A percentile compares a stretch with the other conserved stretches of the same genome.
Evolutionary conservation across 1,139 yeast species (phyloP).

Genomic region (Williopsis jadinii): DNA sequence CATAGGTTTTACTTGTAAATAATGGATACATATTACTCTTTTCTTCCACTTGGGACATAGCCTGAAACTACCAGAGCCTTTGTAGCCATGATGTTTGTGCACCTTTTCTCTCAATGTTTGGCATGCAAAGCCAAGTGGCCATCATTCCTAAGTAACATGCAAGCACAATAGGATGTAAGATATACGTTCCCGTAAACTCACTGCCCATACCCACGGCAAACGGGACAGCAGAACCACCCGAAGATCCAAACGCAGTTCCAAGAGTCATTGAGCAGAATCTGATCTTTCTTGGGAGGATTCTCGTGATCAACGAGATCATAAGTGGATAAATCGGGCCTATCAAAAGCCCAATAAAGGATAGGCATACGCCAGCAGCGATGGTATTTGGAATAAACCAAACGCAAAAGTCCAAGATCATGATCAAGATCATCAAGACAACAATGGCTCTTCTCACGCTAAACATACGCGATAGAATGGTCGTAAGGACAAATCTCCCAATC

Average conservation of each 20-base stretch:
- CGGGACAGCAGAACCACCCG: conserved; percentile 56
- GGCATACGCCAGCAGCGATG: conserved; percentile 37
- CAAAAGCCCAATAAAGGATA: conserved; percentile 40
- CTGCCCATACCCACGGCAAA: conserved; percentile 48
- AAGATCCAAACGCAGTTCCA: conserved; percentile 52
- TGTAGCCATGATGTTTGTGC: conserved; percentile 15
- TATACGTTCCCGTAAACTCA: conserved; percentile 44
- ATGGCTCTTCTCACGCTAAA: conserved; percentile 47
- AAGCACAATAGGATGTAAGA: conserved; percentile 48
- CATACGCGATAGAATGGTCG: conserved; percentile 26
- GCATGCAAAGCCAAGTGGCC: conserved; percentile 39
- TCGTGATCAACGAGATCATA: conserved; percentile 40
- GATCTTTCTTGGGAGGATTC: conserved; percentile 46
- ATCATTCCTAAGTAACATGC: conserved; percentile 34
- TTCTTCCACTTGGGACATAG: too few species aligned
- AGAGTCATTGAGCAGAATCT: conserved; percentile 48
- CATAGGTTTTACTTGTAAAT: neutral
- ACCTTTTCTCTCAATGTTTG: conserved; percentile 30
- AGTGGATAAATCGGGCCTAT: conserved; percentile 54
- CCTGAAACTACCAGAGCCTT: conserved; percentile 13
- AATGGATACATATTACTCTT: neutral
- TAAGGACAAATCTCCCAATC: conserved; percentile 42
- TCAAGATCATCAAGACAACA: conserved; percentile 27
- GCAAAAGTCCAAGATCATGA: conserved; percentile 34
- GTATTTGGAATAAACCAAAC: conserved; percentile 41